phyloP scores from a whole-genome alignment of 352 stramenopile genomes.

The Phytopythium mirpurense region DNA sequence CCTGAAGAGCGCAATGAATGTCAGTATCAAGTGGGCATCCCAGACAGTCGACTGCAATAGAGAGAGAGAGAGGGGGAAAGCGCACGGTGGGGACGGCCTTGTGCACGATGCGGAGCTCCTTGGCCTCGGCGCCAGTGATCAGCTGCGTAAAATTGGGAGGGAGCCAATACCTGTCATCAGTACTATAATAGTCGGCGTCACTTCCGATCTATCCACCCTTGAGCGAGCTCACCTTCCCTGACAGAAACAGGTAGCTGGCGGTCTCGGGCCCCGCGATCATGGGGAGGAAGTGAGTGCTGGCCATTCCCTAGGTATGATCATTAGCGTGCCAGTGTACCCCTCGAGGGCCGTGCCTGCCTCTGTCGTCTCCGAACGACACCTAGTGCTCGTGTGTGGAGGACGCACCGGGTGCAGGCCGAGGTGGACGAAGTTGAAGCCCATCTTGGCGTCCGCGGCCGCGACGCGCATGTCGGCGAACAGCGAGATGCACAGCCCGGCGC shows the following conservation, averaged over 20 bases:
- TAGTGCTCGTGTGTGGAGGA: no score
- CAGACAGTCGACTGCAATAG: no score
- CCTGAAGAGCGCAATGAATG: constrained; percentile 11
- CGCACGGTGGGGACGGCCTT: constrained; percentile 35
- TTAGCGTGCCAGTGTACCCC: no score
- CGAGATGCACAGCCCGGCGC: constrained; percentile 74
- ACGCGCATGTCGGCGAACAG: constrained; percentile 83
- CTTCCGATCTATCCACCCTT: no score
- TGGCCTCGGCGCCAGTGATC: constrained; percentile 58
- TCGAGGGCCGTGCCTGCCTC: no score
- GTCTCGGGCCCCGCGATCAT: constrained; percentile 49
- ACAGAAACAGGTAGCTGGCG: constrained; percentile 72
- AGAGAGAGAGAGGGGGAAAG: not conserved
- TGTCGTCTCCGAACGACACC: no score
- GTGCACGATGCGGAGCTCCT: constrained; percentile 41
- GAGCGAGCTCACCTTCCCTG: constrained; percentile 48
- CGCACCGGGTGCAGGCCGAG: constrained; percentile 72
- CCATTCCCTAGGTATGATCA: constrained; percentile 73
- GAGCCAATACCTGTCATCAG: no score
- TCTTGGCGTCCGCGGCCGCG: constrained; percentile 51
- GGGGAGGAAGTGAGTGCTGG: constrained; percentile 74
- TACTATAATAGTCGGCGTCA: no score
- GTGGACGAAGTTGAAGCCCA: constrained; percentile 87
- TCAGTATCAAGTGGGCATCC: no score
- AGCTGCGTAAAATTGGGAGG: constrained; percentile 12